These are phyloP conservation scores for Cerrena zonata DNA, from an alignment of 1,284 basidiomycete species.

Conservation along the genomic window DNA sequence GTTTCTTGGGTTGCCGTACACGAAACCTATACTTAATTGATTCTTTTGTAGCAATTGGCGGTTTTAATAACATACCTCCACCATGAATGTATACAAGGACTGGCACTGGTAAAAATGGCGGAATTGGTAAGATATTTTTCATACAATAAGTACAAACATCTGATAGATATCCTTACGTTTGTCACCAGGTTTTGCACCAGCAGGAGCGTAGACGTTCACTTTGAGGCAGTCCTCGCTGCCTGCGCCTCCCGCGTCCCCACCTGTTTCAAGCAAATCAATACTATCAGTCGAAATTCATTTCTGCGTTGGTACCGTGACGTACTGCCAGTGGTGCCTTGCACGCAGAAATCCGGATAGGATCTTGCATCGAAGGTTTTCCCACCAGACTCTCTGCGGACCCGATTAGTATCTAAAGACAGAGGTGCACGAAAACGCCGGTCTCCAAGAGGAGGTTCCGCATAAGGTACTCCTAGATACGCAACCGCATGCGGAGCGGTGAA, in stretches of 20 bases:
- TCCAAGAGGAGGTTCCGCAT: slow-evolving; percentile 37
- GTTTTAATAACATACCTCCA: slow-evolving; percentile 36
- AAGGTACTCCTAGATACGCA: slow-evolving; percentile 47
- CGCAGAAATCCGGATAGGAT: slow-evolving; percentile 48
- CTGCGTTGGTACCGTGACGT: slow-evolving; percentile 11
- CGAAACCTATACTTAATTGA: slow-evolving; percentile 42
- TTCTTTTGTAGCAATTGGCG: slow-evolving; percentile 8
- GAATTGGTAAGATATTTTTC: not conserved
- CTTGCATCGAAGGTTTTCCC: slow-evolving; percentile 43
- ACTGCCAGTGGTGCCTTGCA: slow-evolving; percentile 53
- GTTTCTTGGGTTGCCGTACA: slow-evolving; percentile 51
- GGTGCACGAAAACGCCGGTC: slow-evolving; percentile 35
- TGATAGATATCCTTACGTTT: slow-evolving; percentile 20
- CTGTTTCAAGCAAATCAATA: slow-evolving; percentile 18
- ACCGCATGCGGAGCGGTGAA: slow-evolving; percentile 46
- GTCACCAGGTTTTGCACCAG: slow-evolving; percentile 26
- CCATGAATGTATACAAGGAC: slow-evolving; percentile 66
- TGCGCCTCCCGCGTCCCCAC: slow-evolving; percentile 49
- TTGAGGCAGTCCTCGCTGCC: slow-evolving; percentile 52
- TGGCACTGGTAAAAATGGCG: slow-evolving; percentile 35
- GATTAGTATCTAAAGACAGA: slow-evolving; percentile 25
- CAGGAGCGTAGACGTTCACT: slow-evolving; percentile 37
- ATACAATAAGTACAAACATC: not conserved
- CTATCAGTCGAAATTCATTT: not conserved
- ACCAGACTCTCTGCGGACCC: slow-evolving; percentile 30